Evolutionary conservation across 495 filamentous ascomycete species (phyloP).

Genomic region (Penicillium crystallinum): DNA sequence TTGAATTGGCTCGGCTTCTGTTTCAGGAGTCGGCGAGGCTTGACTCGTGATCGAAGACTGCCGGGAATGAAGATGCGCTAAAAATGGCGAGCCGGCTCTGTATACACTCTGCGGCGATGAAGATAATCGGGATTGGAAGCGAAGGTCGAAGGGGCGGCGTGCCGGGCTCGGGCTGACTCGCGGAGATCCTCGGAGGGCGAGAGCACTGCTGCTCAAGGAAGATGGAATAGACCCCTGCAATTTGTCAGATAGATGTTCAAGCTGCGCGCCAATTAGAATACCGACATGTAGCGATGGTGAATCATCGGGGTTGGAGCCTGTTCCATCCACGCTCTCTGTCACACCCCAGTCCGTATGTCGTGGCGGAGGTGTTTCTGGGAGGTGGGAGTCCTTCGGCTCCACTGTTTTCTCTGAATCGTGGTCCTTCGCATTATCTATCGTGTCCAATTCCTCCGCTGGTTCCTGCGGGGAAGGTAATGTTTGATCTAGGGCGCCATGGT

Average conservation of each 20-base stretch:
- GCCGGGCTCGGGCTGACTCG: conserved; percentile 64
- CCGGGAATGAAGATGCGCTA: conserved; percentile 69
- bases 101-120: conserved; percentile 55
- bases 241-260: conserved; percentile 18
- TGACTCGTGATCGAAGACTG: conserved; percentile 65
- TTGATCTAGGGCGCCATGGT: conserved; percentile 22
- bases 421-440: conserved; percentile 21
- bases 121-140: conserved; percentile 82
- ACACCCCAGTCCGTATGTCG: conserved; percentile 16
- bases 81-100: conserved; percentile 72
- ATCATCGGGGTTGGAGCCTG: conserved; percentile 76
- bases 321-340: conserved; percentile 41
- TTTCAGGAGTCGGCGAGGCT: conserved; percentile 43
- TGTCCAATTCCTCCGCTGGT: conserved; percentile 25
- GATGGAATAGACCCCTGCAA: conserved; percentile 75
- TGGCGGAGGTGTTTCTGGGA: conserved; percentile 24
- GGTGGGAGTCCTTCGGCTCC: conserved; percentile 5
- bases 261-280: conserved; percentile 18
- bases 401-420: conserved; percentile 18
- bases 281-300: conserved; percentile 80
- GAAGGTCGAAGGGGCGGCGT: conserved; percentile 86
- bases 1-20: conserved; percentile 56
- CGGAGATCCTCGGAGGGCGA: conserved; percentile 45
- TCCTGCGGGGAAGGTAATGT: conserved; percentile 14
- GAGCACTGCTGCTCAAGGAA: conserved; percentile 63